Evolutionary conservation across 441 rosid genomes (phyloP).

Genomic region (Rhodomyrtus psidioides): DNA sequence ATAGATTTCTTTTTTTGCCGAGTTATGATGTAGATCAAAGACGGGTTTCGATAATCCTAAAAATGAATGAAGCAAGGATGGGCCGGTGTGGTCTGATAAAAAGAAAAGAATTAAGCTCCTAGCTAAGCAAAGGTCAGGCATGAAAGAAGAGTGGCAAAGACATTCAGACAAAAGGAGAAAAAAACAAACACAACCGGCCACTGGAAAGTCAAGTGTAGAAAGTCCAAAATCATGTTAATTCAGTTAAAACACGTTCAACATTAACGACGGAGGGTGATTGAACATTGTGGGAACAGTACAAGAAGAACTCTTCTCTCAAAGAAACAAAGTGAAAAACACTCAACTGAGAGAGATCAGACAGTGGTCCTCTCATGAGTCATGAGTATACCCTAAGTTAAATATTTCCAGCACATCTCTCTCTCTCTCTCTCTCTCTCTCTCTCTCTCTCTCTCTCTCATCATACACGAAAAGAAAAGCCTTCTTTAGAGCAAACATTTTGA

Average conservation of each 20-base stretch:
- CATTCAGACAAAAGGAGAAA: background rate
- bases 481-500: background rate
- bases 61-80: background rate
- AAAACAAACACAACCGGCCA: background rate
- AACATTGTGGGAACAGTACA: background rate
- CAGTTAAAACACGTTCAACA: background rate
- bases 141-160: background rate
- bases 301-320: background rate
- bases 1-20: background rate
- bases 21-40: too few species aligned
- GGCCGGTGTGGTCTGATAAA: background rate
- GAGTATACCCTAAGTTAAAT: constrained; percentile 24
- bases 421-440: background rate
- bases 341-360: constrained; percentile 9
- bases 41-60: background rate
- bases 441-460: constrained; percentile 5
- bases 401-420: background rate
- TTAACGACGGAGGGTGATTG: constrained; percentile 11
- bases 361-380: constrained; percentile 24
- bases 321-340: constrained; percentile 17
- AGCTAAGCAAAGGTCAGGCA: background rate
- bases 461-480: background rate
- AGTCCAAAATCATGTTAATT: background rate
- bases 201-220: background rate
- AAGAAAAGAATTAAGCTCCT: background rate